These are phyloP conservation scores for Stagonosporopsis tanaceti DNA, from an alignment of 2,329 filamentous ascomycete species.

Conservation along the genomic window DNA sequence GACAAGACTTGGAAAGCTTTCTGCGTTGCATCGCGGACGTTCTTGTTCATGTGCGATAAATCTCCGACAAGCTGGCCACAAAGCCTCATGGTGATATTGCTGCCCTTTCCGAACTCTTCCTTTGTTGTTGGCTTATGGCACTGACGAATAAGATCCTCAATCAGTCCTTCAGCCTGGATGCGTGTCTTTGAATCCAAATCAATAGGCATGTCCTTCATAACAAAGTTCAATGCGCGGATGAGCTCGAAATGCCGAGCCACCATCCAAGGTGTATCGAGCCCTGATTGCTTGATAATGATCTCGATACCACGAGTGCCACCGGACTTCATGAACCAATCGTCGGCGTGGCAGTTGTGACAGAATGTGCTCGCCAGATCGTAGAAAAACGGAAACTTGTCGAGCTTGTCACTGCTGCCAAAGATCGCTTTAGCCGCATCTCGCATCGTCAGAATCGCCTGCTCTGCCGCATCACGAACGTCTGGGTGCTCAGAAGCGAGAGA, in stretches of 20 bases:
- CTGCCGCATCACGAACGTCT: constrained; percentile 81
- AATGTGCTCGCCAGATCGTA: constrained; percentile 81
- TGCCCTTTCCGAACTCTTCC: constrained; percentile 75
- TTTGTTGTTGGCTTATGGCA: constrained; percentile 83
- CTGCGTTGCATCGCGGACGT: constrained; percentile 88
- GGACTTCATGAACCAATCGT: constrained; percentile 98
- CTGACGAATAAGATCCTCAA: constrained; percentile 78
- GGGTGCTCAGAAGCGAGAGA: constrained; percentile 85
- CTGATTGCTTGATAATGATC: constrained; percentile 82
- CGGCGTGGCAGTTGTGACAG: constrained; percentile 93
- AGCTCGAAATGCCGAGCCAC: constrained; percentile 84
- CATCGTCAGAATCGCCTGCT: constrained; percentile 78
- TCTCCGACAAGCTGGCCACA: constrained; percentile 88
- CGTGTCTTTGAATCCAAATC: constrained; percentile 92
- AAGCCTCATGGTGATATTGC: constrained; percentile 74
- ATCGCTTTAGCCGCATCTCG: constrained; percentile 79
- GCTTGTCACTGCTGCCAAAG: constrained; percentile 75
- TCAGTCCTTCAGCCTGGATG: constrained; percentile 79
- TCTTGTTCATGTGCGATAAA: constrained; percentile 92
- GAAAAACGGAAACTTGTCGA: constrained; percentile 85
- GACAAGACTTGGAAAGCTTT: constrained; percentile 82
- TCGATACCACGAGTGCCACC: constrained; percentile 91
- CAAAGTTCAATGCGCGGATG: constrained; percentile 89
- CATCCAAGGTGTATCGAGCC: constrained; percentile 86
- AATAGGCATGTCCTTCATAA: constrained; percentile 97